Base-by-base conservation (phyloP, 2,329 filamentous ascomycete genomes). In the Triangularia setosa region DNA sequence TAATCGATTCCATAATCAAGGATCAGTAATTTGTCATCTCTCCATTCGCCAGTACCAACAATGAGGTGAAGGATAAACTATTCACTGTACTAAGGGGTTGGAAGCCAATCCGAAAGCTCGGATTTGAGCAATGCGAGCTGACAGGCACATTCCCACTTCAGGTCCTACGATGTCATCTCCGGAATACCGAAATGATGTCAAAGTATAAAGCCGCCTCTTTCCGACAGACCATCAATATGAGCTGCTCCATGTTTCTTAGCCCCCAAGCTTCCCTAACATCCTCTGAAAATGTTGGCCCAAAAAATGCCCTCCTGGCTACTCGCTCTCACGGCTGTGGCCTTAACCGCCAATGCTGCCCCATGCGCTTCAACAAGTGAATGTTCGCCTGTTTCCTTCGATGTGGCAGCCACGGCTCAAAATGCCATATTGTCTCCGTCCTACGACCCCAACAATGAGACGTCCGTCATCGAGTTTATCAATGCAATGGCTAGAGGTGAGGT, bases 401-500 rank as follows among this genome's bases (percentile, higher is more conserved):
- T 59, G 14, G 21, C 33, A 9, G 57, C 33, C 23, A 59, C 57
- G 2, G 57, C 57, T 11, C 18, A 59, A 23, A 59, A 59, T 11
- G 18, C 24, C 5, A 8, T 59, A 4, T 18, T 59, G 16, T 44
- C 35, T 3, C 53, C 57, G 2, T 53, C 56, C 18, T 57, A 56
- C 14, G 55, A 65, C 35, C 60, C 64, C 7, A 35, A 55, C 52
- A 63, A 61, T 30, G 25, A 48, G 16, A 65, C 61, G 3, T 24
- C 30, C 6, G 52, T 63, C 28, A 14, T 54, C 7, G 8, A 25
- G 6, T 33, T 54, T 16, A 14, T 65, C 54, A 9, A 61, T 4
- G 12, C n/a, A 11, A 18, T 30, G 12, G 12, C 18, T 28, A 48
- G 12, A 16, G 40, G 25, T 2, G 27, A 28, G 2, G 48, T 54